Percentiles rank a stretch among this genome's conserved stretches.
Conservation (phyloP, 2,329 filamentous ascomycete genomes). For the Fusarium phyllophilum region DNA sequence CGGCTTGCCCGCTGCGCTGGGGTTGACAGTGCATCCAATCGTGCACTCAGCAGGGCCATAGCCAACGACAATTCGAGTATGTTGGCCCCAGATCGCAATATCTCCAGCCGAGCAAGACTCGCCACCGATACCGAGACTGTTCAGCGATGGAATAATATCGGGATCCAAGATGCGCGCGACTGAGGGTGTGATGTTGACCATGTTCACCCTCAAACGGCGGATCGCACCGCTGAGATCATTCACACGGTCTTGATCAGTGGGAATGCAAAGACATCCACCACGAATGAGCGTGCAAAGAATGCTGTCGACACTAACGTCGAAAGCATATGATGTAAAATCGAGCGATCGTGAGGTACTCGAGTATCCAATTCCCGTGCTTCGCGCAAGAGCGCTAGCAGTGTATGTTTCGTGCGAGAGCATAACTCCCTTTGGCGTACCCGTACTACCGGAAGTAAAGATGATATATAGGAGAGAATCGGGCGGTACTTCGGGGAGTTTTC, state of each 20-base stretch:
- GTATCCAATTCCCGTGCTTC: conserved; percentile 52
- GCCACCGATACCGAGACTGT: conserved; percentile 61
- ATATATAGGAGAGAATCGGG: conserved; percentile 59
- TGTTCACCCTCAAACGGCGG: conserved; percentile 56
- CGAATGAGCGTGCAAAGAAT: conserved; percentile 62
- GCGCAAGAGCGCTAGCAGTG: conserved; percentile 51
- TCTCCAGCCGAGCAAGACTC: conserved; percentile 64
- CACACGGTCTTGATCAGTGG: conserved; percentile 63
- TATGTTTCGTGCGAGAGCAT: conserved; percentile 61
- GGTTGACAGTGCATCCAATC: conserved; percentile 61
- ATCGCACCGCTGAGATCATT: conserved; percentile 60
- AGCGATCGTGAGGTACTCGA: conserved; percentile 54
- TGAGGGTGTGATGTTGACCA: conserved; percentile 61
- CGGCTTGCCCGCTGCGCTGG: conserved; percentile 49
- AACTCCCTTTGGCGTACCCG: conserved; percentile 71
- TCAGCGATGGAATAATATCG: conserved; percentile 56
- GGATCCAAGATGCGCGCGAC: conserved; percentile 59
- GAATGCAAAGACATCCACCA: conserved; percentile 64
- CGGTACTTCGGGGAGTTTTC: conserved; percentile 53
- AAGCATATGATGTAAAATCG: conserved; percentile 63
- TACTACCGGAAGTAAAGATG: conserved; percentile 74
- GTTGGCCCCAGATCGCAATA: conserved; percentile 58
- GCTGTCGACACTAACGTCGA: conserved; percentile 64
- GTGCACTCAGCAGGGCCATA: conserved; percentile 67
- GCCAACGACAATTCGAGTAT: conserved; percentile 60